Evolutionary conservation across 257 asterid species (phyloP), one percentile per base, ranked within the genome.

Genomic region (Solanum pennellii): DNA sequence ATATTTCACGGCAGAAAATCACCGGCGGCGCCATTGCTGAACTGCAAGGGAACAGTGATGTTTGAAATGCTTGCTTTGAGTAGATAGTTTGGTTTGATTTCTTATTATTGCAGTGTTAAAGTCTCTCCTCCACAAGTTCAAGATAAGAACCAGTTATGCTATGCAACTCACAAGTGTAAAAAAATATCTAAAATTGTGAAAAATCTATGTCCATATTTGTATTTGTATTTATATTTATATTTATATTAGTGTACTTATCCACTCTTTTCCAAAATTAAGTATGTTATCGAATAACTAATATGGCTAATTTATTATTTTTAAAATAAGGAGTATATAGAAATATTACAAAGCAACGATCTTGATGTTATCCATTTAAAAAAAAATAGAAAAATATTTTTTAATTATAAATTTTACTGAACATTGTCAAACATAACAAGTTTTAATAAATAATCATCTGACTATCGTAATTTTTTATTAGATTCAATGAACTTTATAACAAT

Each of bases 51-150:
- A 37, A 69, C 83, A 45, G 14, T 72, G 33, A 47, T 41, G 45
- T 71, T n/a, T 47, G 82, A 86, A 71, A 45, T 25, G 62, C 60
- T 76, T 14, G 62, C 60, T 76, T 25, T 18, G 31, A 25, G 42
- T 79, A n/a, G 84, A 47, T 47, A 80, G 35, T 80, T 47, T 47
- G 25, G 42, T 16, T 23, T 75, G 21, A 21, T 27, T 41, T 41
- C 25, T n/a, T 60, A 35, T 37, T 65, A 18, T 68, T 76, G 25
- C 29, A 9, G 29, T 18, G 72, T 72, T 47, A 27, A 33, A 33
- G 88, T 71, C 52, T 71, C 66, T 56, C 66, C 73, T 86, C 88
- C 88, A 86, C 88, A 86, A 6, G 44, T 86, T 86, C 18, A 11
- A 47, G 88, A 86, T 86, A 86, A 86, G 73, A 71, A 86, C 56